Evolutionary conservation across 805 yeast species (phyloP), one percentile per base, ranked within the genome.

Genomic region (Kodamaea fukazawae): DNA sequence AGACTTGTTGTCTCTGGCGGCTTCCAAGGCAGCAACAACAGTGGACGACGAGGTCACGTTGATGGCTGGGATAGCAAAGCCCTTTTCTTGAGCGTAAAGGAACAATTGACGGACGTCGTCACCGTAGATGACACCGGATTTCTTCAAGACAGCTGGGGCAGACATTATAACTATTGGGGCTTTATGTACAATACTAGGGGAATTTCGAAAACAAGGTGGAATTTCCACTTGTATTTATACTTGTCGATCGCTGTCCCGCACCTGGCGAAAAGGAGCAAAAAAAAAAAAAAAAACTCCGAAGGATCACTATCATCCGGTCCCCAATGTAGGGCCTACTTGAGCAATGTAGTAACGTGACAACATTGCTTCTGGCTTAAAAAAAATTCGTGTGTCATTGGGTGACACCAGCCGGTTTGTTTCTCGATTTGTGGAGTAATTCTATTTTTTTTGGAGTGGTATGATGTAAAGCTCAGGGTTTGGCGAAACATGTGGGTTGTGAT

Each of bases 21-120:
- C 69, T 60, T 70, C 75, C 56, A 70, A 67, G 43, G 75, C 65
- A 50, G 74, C 60, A 48, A 70, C 73, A 44, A 83, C 98, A 49
- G 97, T 91, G 45, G 98, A 91, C 27, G 98, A 90, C 26, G 98
- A 87, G 52, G 99, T 93, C 45, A 93, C 97, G 71, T 93, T 93
- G 65, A 95, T 90, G 54, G 99, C 96, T 60, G 99, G 99, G 63
- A 93, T 89, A 53, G 99, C 99, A 57, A 89, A 93, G 51, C 87
- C 86, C 69, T 91, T 76, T 58, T 79, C 81, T 73, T 86, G 96
- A 48, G 96, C 96, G 72, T 90, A 88, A 70, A 83, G 83, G 74
- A 90, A 93, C 65, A 85, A 76, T 55, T 72, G 70, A 58, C 78
- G 79, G 53, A 93, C 99, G 65, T 93, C 99, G 61, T 91, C 97